Base-by-base conservation (phyloP, 129 eudicot genomes). In the Flaveria brownii region DNA sequence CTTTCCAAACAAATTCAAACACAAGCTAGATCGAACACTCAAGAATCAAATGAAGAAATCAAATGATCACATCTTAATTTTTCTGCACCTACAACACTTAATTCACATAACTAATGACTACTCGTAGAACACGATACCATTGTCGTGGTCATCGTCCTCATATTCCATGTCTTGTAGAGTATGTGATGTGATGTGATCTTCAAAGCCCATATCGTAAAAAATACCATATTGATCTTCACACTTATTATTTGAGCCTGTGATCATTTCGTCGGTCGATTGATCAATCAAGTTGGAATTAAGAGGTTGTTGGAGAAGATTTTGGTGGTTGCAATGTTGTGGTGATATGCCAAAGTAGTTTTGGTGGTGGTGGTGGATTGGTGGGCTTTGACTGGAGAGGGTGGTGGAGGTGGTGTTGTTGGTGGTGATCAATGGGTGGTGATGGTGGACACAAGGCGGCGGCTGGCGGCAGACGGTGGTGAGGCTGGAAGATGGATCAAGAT, bases 221-320 rank as follows among this genome's bases (percentile, higher is more conserved):
- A 87, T 84, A 56, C 87, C 93, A 25, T 76, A 87, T 0, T 79
- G 80, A 66, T 92, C 93, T 17, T 76, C 88, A 9, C 79, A 77
- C 73, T 81, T 85, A 12, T 57, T 72, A 55, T 76, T 85, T 0
- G 88, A 30, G 49, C 49, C 75, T 11, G 81, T 56, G 9, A 83
- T 70, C 43, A 77, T 51, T 65, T 79, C 82, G 9, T 49, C 69
- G 2, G 43, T 41, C 16, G 64, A 22, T 52, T 49, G 54, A 12
- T 79, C 80, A 50, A 30, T 61, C 52, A 75, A n/a, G 56, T 16
- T 68, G 67, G 75, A 61, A n/a, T 72, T 80, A 52, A 65, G 86
- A 42, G 83, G 60, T 14, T 75, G 46, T 10, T 77, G 90, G 50
- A 76, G 77, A 54, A 69, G 73, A 76, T 60, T 83, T 78, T 74